Evolutionary conservation across 1,284 basidiomycete genomes (phyloP).

Genomic region (Volvariella volvacea): DNA sequence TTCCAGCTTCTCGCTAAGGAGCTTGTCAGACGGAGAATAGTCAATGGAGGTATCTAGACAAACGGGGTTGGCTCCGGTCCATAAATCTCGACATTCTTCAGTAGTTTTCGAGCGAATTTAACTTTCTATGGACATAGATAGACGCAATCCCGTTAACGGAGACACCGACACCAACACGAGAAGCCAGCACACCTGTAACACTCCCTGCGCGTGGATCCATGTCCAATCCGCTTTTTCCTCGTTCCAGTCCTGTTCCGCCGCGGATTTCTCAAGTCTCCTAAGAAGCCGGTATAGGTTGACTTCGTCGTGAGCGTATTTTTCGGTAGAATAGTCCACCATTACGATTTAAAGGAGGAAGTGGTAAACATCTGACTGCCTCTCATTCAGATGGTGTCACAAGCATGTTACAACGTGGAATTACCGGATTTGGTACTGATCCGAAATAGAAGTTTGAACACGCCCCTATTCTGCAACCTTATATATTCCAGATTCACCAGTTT

Average conservation of each 20-base stretch:
- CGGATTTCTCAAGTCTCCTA: slow-evolving; percentile 51
- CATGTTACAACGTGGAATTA: too few relatives aligned
- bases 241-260: slow-evolving; percentile 43
- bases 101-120: slow-evolving; percentile 50
- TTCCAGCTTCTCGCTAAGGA: slow-evolving; percentile 3
- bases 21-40: neutral
- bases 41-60: neutral
- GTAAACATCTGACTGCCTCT: neutral
- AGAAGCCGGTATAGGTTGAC: slow-evolving; percentile 63
- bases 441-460: too few relatives aligned
- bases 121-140: slow-evolving; percentile 40
- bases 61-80: slow-evolving; percentile 36
- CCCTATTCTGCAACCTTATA: too few relatives aligned
- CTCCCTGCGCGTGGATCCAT: slow-evolving; percentile 53
- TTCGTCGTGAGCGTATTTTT: slow-evolving; percentile 42
- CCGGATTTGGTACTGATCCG: too few relatives aligned
- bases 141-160: slow-evolving; percentile 1
- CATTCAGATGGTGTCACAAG: too few relatives aligned
- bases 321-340: slow-evolving; percentile 3
- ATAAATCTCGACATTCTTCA: slow-evolving; percentile 49
- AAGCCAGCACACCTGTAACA: slow-evolving; percentile 43
- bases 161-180: slow-evolving; percentile 1
- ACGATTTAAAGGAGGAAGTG: neutral
- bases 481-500: too few relatives aligned
- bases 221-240: slow-evolving; percentile 26